Percentiles rank a stretch among this genome's conserved stretches.
These are phyloP conservation scores for Backusella psychrophila DNA, from an alignment of 192 early-diverging fungal species.

Conservation along the genomic window DNA sequence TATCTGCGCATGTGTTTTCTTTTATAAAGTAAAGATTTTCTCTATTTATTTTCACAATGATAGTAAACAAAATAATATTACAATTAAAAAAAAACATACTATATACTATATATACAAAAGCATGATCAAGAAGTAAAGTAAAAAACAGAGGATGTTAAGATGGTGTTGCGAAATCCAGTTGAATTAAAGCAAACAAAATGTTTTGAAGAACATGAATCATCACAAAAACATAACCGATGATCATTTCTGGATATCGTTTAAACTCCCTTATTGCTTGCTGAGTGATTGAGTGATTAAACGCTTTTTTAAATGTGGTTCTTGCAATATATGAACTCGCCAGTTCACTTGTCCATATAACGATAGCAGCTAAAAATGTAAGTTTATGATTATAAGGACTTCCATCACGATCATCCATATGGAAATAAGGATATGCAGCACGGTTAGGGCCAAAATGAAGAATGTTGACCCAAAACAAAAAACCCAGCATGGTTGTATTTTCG, in stretches of 20 bases:
- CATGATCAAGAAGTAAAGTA: not conserved
- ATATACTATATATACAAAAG: not conserved
- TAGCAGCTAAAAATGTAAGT: slow-evolving; percentile 58
- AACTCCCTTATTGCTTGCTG: slow-evolving; percentile 67
- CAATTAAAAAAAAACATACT: not conserved
- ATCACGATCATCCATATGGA: slow-evolving; percentile 57
- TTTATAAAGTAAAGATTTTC: not conserved
- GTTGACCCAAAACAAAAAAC: slow-evolving; percentile 67
- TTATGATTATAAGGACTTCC: slow-evolving; percentile 48
- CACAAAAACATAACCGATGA: slow-evolving; percentile 63
- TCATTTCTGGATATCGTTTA: slow-evolving; percentile 63
- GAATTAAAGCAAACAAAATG: slow-evolving; percentile 62
- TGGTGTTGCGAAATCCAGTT: slow-evolving; percentile 44
- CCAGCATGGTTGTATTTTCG: slow-evolving; percentile 77
- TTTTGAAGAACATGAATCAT: slow-evolving; percentile 74
- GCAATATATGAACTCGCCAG: slow-evolving; percentile 60
- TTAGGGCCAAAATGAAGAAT: slow-evolving; percentile 74
- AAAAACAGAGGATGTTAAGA: not conserved
- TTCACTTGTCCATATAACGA: slow-evolving; percentile 66
- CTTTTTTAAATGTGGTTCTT: slow-evolving; percentile 55
- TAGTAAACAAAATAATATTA: not conserved
- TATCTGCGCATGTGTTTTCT: not conserved
- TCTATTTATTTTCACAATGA: not conserved
- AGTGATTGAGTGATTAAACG: slow-evolving; percentile 57
- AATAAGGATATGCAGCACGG: slow-evolving; percentile 63